Conservation (phyloP, 2,329 filamentous ascomycete genomes). For the Curvularia sp. region DNA sequence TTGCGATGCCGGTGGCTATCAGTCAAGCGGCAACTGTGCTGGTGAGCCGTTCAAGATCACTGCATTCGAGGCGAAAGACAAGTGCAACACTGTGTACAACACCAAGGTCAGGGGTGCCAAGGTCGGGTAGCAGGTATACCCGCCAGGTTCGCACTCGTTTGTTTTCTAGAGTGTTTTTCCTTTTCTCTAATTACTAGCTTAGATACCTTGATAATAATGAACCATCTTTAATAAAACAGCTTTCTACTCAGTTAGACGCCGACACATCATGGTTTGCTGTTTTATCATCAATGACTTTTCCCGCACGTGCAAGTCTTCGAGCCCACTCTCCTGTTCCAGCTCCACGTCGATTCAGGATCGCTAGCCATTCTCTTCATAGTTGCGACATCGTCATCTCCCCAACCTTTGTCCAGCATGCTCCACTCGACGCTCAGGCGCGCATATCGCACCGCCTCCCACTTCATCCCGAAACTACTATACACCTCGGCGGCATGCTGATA, state of each 20-base stretch:
- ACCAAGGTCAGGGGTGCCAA: conserved; percentile 10
- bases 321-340: conserved; percentile 46
- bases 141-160: neutral
- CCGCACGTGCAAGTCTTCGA: conserved; percentile 26
- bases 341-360: conserved; percentile 42
- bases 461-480: conserved; percentile 48
- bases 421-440: conserved; percentile 39
- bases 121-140: neutral
- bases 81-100: conserved; percentile 44
- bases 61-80: conserved; percentile 20
- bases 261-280: neutral
- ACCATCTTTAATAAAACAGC: neutral
- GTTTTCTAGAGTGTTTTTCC: neutral
- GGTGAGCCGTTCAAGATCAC: conserved; percentile 23
- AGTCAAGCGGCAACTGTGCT: conserved; percentile 35
- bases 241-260: neutral
- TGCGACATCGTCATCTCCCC: conserved; percentile 33
- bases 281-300: neutral
- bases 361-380: conserved; percentile 40
- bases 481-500: conserved; percentile 52
- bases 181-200: neutral
- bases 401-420: conserved; percentile 43
- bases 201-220: neutral
- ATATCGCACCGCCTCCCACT: conserved; percentile 41
- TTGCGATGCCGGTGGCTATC: conserved; percentile 17